Base-by-base conservation (phyloP, 352 stramenopile genomes). In the Aphanomyces euteiches region DNA sequence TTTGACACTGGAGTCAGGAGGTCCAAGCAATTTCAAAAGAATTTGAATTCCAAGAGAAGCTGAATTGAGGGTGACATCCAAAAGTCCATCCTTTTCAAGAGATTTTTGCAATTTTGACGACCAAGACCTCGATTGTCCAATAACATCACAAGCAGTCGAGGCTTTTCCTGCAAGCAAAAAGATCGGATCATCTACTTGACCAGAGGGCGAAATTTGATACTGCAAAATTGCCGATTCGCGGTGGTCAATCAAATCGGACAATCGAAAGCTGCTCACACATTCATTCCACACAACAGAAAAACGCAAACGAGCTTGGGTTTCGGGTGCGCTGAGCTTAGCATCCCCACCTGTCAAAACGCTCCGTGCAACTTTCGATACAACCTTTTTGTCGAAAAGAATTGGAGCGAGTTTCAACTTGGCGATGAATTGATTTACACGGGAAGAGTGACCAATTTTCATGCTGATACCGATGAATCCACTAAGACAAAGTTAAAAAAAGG, bases 211-310 rank as follows among this genome's bases (percentile, higher is more conserved):
- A 66, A 96, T 96, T 72, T 96, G 86, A 59, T 96, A 96, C 67
- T 96, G 88, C 43, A 96, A 73, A 72, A 96, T 93, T 0, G 88
- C 87, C 7, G 86, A 93, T 72, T 96, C 86, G 39, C 88, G 81
- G 67, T 96, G 87, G 63, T 96, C 88, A 38, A 96, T 74, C 57
- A 96, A 77, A 73, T 96, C 88, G 1, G 86, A 93, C 54, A 96
- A 69, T 21, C 88, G 86, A 68, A 93, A 96, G 73, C 88, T 93
- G 78, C 87, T 96, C 15, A 96, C 79, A 69, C 93, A 92, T 59
- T 94, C 88, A 53, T 96, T 96, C 88, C 88, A 96, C 7, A 96
- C 88, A 0, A 96, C 87, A 2, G 85, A 85, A 63, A 96, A 96
- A 13, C 88, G 86, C 59, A 96, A 71, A 2, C 85, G 85, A 48